A percentile compares a stretch with the other conserved stretches of the same genome.
Evolutionary conservation across 2,329 filamentous ascomycete genomes (phyloP).

Genomic region (Coniochaeta prunicola): DNA sequence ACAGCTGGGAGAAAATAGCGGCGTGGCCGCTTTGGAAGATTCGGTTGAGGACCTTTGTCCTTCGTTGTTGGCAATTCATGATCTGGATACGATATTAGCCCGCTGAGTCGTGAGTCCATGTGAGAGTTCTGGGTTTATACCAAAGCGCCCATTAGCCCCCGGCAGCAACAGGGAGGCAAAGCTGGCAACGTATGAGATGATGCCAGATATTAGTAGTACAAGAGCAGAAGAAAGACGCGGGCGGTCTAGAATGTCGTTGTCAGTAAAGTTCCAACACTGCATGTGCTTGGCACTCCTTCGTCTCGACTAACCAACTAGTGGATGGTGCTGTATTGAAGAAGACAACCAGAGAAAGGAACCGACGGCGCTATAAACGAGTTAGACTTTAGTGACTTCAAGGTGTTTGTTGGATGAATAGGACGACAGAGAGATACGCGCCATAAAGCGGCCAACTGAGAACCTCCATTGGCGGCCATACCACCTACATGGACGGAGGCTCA

Average conservation of each 20-base stretch:
- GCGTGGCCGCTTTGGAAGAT: conserved; percentile 37
- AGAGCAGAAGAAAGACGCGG: conserved; percentile 40
- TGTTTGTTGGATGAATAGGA: too few relatives aligned
- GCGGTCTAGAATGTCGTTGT: conserved; percentile 27
- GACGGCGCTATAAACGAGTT: conserved; percentile 27
- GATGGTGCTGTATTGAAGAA: conserved; percentile 37
- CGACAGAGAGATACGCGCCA: not conserved
- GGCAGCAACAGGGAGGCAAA: conserved; percentile 38
- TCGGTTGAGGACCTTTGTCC: conserved; percentile 23
- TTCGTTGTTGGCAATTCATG: conserved; percentile 13
- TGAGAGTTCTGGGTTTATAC: conserved; percentile 12
- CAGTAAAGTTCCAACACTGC: not conserved
- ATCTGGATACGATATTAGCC: conserved; percentile 8
- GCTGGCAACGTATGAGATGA: conserved; percentile 31
- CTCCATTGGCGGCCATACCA: not conserved
- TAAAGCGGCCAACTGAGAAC: not conserved
- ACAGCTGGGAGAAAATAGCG: conserved; percentile 37
- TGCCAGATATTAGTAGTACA: conserved; percentile 37
- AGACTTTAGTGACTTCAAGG: not conserved
- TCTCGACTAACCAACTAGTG: conserved; percentile 34
- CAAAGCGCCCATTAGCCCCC: conserved; percentile 39
- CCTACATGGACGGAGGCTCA: not conserved
- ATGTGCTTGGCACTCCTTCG: not conserved
- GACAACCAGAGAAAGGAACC: conserved; percentile 41
- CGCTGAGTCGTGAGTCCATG: not conserved